A percentile compares a stretch with the other conserved stretches of the same genome.
Evolutionary conservation across 495 filamentous ascomycete genomes (phyloP).

Genomic region (Neurospora sp.): DNA sequence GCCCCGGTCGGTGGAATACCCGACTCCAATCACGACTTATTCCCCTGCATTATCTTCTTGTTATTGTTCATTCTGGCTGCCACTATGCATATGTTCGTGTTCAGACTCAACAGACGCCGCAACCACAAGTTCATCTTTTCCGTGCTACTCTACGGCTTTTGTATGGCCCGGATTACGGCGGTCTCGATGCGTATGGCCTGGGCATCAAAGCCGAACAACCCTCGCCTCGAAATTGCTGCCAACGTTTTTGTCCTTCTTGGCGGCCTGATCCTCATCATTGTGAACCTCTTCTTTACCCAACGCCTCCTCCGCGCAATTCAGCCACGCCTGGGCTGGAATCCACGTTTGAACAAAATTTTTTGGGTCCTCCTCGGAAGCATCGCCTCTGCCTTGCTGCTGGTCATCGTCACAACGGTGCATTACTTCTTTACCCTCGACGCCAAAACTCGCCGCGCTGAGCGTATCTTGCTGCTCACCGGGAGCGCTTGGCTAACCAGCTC

Average conservation of each 20-base stretch:
- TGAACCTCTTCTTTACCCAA: slow-evolving; percentile 71
- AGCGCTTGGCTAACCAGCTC: slow-evolving; percentile 57
- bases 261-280: slow-evolving; percentile 61
- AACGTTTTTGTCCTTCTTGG: slow-evolving; percentile 65
- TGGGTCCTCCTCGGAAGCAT: slow-evolving; percentile 49
- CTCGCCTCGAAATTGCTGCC: slow-evolving; percentile 56
- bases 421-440: slow-evolving; percentile 51
- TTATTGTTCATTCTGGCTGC: slow-evolving; percentile 50
- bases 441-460: slow-evolving; percentile 38
- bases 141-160: slow-evolving; percentile 64
- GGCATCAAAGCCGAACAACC: slow-evolving; percentile 34
- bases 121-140: slow-evolving; percentile 62
- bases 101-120: slow-evolving; percentile 42
- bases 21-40: slow-evolving; percentile 45
- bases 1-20: slow-evolving; percentile 53
- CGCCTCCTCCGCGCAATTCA: slow-evolving; percentile 63
- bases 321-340: slow-evolving; percentile 57
- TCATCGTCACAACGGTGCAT: slow-evolving; percentile 57
- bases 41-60: slow-evolving; percentile 55
- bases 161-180: slow-evolving; percentile 55
- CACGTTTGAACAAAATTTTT: slow-evolving; percentile 35
- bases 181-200: slow-evolving; percentile 54
- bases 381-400: slow-evolving; percentile 50
- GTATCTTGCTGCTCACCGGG: slow-evolving; percentile 56
- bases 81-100: slow-evolving; percentile 50